Conservation (phyloP, 306 rosid species). For the Prunus kanzakura region DNA sequence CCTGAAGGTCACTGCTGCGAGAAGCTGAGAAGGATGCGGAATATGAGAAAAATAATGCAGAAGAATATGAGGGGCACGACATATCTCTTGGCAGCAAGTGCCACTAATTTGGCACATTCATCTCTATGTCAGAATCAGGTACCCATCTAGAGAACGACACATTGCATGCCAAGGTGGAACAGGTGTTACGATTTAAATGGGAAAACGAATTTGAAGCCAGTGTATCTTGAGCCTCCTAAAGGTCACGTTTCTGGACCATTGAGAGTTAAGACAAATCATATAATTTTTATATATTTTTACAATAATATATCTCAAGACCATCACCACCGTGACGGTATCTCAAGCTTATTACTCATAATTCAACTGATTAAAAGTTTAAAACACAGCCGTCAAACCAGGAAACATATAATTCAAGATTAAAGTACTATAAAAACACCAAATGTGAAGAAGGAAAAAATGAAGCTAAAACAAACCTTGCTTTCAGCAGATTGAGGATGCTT, state of each 20-base stretch:
- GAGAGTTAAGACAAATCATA: neutral
- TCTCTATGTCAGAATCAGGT: conserved; percentile 17
- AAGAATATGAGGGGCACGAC: conserved; percentile 9
- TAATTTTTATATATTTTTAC: neutral
- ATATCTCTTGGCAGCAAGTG: conserved; percentile 13
- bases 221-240: neutral
- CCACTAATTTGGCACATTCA: conserved; percentile 9
- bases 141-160: conserved; percentile 15
- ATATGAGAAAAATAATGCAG: conserved; percentile 1
- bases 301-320: too few relatives aligned
- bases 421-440: too few relatives aligned
- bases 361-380: too few relatives aligned
- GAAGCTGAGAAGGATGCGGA: neutral
- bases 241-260: neutral
- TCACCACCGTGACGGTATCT: too few relatives aligned
- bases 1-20: neutral
- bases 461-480: too few relatives aligned
- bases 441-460: too few relatives aligned
- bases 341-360: too few relatives aligned
- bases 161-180: conserved; percentile 13
- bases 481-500: too few relatives aligned
- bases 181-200: conserved; percentile 10
- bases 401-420: too few relatives aligned
- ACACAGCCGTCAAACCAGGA: too few relatives aligned
- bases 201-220: neutral